Conservation (phyloP, 2,329 filamentous ascomycete species). For the Penicillium sp. region DNA sequence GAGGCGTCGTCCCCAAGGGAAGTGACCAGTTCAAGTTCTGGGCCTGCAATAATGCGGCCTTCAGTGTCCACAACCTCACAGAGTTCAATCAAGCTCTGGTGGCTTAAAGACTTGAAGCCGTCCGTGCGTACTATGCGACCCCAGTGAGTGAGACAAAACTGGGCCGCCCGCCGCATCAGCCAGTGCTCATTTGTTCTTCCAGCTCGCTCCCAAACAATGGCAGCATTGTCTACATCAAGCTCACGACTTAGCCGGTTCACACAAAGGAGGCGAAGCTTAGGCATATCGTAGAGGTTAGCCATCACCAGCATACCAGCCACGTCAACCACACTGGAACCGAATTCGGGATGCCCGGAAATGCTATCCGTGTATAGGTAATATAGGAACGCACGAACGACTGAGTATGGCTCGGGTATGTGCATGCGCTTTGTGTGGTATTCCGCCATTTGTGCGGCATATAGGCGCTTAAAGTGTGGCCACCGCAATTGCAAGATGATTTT, state of each 20-base stretch:
- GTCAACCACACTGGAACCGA: conserved; percentile 68
- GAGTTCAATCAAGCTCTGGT: conserved; percentile 79
- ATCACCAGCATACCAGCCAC: conserved; percentile 94
- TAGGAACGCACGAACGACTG: conserved; percentile 88
- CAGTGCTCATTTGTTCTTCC: conserved; percentile 88
- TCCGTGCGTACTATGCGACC: conserved; percentile 87
- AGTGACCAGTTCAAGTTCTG: conserved; percentile 69
- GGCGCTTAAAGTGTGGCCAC: conserved; percentile 92
- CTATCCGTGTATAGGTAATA: conserved; percentile 97
- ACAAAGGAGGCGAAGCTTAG: conserved; percentile 84
- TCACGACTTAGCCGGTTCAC: conserved; percentile 88
- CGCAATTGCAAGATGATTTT: conserved; percentile 90
- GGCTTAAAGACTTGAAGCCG: conserved; percentile 79
- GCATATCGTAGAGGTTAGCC: conserved; percentile 98
- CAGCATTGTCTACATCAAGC: conserved; percentile 90
- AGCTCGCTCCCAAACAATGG: conserved; percentile 93
- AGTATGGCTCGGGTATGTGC: conserved; percentile 96
- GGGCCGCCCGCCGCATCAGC: conserved; percentile 83
- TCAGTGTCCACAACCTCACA: conserved; percentile 93
- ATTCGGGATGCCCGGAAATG: conserved; percentile 64
- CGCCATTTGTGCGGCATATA: conserved; percentile 93
- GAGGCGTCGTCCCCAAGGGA: conserved; percentile 52
- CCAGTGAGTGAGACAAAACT: conserved; percentile 92
- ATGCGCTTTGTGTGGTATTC: conserved; percentile 97
- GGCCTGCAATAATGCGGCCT: conserved; percentile 83